These are phyloP conservation scores for Backusella australiensis DNA, from an alignment of 192 early-diverging fungal species.

Conservation along the genomic window DNA sequence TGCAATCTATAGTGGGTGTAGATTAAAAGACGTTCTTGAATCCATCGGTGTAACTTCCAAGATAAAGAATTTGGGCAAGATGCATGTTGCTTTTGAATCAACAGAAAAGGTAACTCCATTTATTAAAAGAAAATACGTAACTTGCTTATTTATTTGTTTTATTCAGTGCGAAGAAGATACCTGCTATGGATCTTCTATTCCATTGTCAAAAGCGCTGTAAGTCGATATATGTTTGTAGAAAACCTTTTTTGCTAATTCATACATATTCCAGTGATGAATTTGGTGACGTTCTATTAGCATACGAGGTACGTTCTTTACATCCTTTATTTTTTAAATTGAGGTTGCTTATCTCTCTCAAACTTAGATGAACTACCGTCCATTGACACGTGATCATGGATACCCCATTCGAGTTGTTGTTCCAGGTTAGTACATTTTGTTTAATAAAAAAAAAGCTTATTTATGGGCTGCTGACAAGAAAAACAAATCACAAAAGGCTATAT, in stretches of 20 bases:
- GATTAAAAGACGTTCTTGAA: conserved; percentile 71
- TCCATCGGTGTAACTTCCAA: conserved; percentile 55
- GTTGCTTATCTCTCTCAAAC: background rate
- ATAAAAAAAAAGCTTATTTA: background rate
- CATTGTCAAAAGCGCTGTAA: conserved; percentile 62
- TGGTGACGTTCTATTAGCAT: conserved; percentile 71
- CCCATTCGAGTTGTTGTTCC: conserved; percentile 88
- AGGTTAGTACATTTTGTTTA: conserved; percentile 28
- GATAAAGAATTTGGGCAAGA: conserved; percentile 41
- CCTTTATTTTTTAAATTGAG: conserved; percentile 28
- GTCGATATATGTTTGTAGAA: background rate
- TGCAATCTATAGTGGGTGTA: conserved; percentile 77
- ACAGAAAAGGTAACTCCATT: conserved; percentile 49
- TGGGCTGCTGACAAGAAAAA: background rate
- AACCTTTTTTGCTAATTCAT: background rate
- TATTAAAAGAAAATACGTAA: background rate
- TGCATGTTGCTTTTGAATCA: conserved; percentile 64
- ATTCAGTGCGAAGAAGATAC: conserved; percentile 55
- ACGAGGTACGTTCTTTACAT: conserved; percentile 56
- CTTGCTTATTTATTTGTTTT: background rate
- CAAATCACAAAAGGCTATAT: conserved; percentile 56
- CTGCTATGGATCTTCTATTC: conserved; percentile 71
- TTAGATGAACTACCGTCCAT: conserved; percentile 72
- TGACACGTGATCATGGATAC: conserved; percentile 82
- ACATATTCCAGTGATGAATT: conserved; percentile 40